phyloP scores from a whole-genome alignment of 768 basidiomycete species.

The Serpula lacrymans region DNA sequence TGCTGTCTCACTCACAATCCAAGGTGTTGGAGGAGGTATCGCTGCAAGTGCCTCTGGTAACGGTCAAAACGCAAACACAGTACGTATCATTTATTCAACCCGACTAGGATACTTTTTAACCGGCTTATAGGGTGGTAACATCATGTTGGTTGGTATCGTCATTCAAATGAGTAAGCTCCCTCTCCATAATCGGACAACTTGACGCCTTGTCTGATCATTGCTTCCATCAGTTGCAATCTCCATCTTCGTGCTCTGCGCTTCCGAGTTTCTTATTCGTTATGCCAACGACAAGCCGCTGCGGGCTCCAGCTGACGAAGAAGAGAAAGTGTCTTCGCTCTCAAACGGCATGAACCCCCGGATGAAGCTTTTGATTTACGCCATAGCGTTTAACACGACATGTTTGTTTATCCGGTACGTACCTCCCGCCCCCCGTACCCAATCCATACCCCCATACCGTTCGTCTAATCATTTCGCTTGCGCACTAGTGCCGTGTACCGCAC shows the following conservation, averaged over 20 bases:
- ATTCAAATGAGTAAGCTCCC: conserved; percentile 47
- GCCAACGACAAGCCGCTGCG: conserved; percentile 31
- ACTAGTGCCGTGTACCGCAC: conserved; percentile 47
- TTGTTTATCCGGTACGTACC: conserved; percentile 46
- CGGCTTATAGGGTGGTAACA: conserved; percentile 35
- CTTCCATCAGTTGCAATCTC: conserved; percentile 35
- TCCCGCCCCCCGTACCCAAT: conserved; percentile 10
- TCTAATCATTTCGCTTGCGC: conserved; percentile 3
- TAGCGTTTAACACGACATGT: conserved; percentile 38
- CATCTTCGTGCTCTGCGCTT: conserved; percentile 36
- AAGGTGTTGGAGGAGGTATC: conserved; percentile 60
- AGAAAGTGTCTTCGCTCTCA: conserved; percentile 7
- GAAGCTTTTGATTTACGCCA: conserved; percentile 30
- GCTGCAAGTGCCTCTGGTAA: conserved; percentile 38
- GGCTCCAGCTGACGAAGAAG: conserved; percentile 6
- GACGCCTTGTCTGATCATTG: not conserved
- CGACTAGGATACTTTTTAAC: not conserved
- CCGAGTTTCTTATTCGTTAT: conserved; percentile 45
- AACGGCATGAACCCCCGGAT: conserved; percentile 19
- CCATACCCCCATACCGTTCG: conserved; percentile 1
- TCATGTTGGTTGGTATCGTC: conserved; percentile 63
- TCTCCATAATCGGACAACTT: not conserved
- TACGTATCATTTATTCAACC: conserved; percentile 8
- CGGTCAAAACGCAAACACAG: conserved; percentile 20
- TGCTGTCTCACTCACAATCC: conserved; percentile 56